Percentiles rank a stretch among this genome's conserved stretches.
Evolutionary conservation across 2,329 filamentous ascomycete species (phyloP).

Genomic region (Verticillium isaacii): DNA sequence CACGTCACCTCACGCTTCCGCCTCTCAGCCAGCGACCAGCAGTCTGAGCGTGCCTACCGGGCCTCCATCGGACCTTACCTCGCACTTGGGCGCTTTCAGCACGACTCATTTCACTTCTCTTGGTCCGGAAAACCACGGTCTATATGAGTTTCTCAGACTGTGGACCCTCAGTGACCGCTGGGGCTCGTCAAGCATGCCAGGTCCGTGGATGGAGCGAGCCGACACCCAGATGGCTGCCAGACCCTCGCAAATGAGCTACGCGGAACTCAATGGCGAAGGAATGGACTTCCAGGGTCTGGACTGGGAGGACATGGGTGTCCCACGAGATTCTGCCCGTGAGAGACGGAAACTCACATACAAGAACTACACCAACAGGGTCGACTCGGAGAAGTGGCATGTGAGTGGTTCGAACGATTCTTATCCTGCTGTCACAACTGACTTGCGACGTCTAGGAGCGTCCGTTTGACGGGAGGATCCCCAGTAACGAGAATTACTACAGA

Average conservation of each 20-base stretch:
- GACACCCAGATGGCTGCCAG: background rate
- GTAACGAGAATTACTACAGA: constrained; percentile 47
- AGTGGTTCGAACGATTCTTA: constrained; percentile 21
- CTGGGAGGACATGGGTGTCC: constrained; percentile 49
- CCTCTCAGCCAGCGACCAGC: background rate
- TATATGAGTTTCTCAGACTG: background rate
- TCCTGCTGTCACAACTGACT: background rate
- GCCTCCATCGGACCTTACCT: background rate
- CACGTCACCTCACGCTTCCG: background rate
- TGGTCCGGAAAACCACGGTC: background rate
- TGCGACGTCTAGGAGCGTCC: constrained; percentile 9
- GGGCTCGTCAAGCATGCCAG: background rate
- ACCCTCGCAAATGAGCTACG: constrained; percentile 19
- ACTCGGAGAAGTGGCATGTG: constrained; percentile 43
- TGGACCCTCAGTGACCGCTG: background rate
- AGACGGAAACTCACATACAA: constrained; percentile 44
- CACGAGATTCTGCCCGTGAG: constrained; percentile 41
- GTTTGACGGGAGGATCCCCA: constrained; percentile 28
- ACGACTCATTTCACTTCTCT: background rate
- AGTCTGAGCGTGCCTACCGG: background rate
- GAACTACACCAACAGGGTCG: constrained; percentile 52
- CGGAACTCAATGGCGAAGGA: constrained; percentile 48
- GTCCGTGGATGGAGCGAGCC: background rate
- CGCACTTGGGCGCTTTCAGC: background rate
- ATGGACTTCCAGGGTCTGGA: constrained; percentile 57